Evolutionary conservation across 257 asterid species (phyloP).

Genomic region (Mentha longifolia): DNA sequence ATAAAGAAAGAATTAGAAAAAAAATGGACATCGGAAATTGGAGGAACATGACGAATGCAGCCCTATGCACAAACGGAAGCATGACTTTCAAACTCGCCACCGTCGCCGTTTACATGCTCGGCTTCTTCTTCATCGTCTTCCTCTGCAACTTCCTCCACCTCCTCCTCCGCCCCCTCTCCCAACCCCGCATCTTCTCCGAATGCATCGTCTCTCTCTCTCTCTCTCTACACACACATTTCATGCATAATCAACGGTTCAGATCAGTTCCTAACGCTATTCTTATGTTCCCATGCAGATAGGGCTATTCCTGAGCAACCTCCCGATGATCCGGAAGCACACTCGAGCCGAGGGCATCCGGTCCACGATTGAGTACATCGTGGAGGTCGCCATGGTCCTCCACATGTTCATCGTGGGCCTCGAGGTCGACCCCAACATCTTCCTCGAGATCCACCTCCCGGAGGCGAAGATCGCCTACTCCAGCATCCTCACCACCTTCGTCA

Average conservation of each 20-base stretch:
- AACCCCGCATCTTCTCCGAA: slow-evolving; percentile 82
- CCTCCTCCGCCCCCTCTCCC: slow-evolving; percentile 68
- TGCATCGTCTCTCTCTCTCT: slow-evolving; percentile 54
- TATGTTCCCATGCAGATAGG: slow-evolving; percentile 65
- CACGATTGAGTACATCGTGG: slow-evolving; percentile 70
- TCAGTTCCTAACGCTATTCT: background rate
- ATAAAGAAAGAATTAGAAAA: too few relatives aligned
- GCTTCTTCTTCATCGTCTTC: slow-evolving; percentile 80
- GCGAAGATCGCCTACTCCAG: slow-evolving; percentile 82
- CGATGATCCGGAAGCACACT: slow-evolving; percentile 47
- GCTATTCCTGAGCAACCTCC: slow-evolving; percentile 60
- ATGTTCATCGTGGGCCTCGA: slow-evolving; percentile 90
- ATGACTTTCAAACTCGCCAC: slow-evolving; percentile 57
- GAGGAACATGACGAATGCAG: slow-evolving; percentile 42
- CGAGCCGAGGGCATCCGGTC: slow-evolving; percentile 47
- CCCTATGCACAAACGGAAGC: slow-evolving; percentile 50
- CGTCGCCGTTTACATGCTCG: slow-evolving; percentile 75
- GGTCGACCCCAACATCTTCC: slow-evolving; percentile 78
- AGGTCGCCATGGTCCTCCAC: slow-evolving; percentile 85
- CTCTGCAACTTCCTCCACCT: slow-evolving; percentile 78
- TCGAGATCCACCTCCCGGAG: slow-evolving; percentile 62
- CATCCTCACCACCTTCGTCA: slow-evolving; percentile 61
- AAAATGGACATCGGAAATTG: slow-evolving; percentile 42
- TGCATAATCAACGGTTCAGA: background rate
- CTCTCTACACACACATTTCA: too few relatives aligned